phyloP scores from a whole-genome alignment of 2,329 filamentous ascomycete genomes.

The Phaeomoniella chlamydospora region DNA sequence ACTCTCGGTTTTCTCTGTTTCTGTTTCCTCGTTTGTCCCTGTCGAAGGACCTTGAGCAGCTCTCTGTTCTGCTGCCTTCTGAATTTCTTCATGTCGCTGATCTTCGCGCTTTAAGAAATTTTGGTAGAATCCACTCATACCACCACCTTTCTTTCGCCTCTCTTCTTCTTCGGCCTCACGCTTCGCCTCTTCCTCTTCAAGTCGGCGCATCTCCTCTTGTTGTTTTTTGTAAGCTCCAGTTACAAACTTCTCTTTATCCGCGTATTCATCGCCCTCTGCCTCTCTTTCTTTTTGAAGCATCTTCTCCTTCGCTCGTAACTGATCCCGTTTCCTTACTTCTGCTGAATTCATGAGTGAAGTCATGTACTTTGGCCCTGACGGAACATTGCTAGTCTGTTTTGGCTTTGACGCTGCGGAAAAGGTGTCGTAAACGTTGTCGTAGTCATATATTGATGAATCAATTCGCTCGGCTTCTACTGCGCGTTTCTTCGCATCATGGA shows the following conservation, averaged over 20 bases:
- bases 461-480: conserved; percentile 26
- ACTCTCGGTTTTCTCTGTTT: conserved; percentile 30
- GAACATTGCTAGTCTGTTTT: conserved; percentile 10
- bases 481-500: conserved; percentile 30
- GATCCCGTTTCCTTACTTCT: conserved; percentile 48
- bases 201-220: conserved; percentile 41
- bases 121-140: conserved; percentile 44
- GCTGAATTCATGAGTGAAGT: conserved; percentile 43
- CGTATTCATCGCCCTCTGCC: conserved; percentile 51
- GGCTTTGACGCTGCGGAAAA: conserved; percentile 23
- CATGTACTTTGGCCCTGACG: conserved; percentile 43
- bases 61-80: conserved; percentile 27
- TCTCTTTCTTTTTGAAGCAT: conserved; percentile 46
- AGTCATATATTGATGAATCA: conserved; percentile 33
- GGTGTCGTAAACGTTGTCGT: conserved; percentile 33
- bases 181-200: conserved; percentile 44
- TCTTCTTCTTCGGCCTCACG: conserved; percentile 39
- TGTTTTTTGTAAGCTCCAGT: conserved; percentile 51
- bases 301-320: conserved; percentile 46
- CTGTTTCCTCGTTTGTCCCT: conserved; percentile 14
- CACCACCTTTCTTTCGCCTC: conserved; percentile 28
- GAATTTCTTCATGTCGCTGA: conserved; percentile 38
- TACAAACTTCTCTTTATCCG: conserved; percentile 53
- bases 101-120: conserved; percentile 45
- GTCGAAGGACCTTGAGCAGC: conserved; percentile 19